Evolutionary conservation across 352 stramenopile species (phyloP), one percentile per base, ranked within the genome.

Genomic region (Globisporangium alternatum): DNA sequence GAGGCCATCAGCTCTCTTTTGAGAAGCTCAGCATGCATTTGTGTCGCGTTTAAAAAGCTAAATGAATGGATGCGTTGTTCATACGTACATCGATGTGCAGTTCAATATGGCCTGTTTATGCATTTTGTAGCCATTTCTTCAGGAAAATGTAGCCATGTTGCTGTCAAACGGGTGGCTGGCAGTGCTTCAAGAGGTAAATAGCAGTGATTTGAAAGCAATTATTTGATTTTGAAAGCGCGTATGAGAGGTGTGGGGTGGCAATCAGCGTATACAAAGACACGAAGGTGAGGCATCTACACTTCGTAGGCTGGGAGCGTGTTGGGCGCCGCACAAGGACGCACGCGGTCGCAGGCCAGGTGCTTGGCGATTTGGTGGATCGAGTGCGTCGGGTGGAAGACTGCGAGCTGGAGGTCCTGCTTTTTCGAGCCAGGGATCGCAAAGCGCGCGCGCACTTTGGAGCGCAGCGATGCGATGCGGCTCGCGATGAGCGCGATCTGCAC

Each of bases 281-380:
- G 22, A 35, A 21, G 13, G 25, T 5, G 7, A 52, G 2, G 6
- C 49, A 12, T 21, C 47, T 64, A 64, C 33, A 64, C 45, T 48
- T 64, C 44, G 30, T 64, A 64, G 12, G 45, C 58, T 43, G 44
- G 58, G 45, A 64, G 58, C 44, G 47, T 56, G 44, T 47, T 56
- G 9, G 58, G 58, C 10, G 45, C 58, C 17, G 31, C 35, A 17
- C 44, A 56, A 2, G 44, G 58, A 35, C 56, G 52, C 30, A 56
- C 58, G n/a, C 58, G 44, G 58, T 64, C 58, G 45, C 58, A 64
- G 5, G 19, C 22, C 31, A 64, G 15, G 44, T 64, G 58, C 35
- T 64, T 64, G 25, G 39, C 44, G 39, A 64, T 64, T 33, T 64
- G 58, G 44, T 37, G 37, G 33, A 64, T 17, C 15, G 44, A 21